Base-by-base conservation (phyloP, 805 yeast species). In the Scheffersomyces amazonensis region DNA sequence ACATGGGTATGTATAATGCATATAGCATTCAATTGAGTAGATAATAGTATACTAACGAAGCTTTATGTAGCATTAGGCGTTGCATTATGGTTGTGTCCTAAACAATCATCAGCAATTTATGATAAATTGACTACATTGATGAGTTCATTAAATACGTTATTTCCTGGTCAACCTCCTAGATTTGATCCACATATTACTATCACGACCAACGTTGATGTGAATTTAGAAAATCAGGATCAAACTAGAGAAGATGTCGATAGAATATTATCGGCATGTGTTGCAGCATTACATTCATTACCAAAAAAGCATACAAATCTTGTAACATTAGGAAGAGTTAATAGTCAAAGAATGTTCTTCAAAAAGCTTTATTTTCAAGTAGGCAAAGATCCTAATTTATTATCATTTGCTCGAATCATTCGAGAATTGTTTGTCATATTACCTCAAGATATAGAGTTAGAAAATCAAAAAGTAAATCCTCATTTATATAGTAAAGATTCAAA, bases 131-230 rank as follows among this genome's bases (percentile, higher is more conserved):
- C 66, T 11, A 75, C 83, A 15, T 64, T 83, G 25, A 81, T 82
- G 58, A 64, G 73, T n/a, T 80, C 88, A 8, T 58, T 86, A 24
- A 76, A 74, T 31, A 81, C 90, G 1, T 62, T 84, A n/a, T 83
- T 86, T 51, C 84, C 85, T 9, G 83, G 80, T 36, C 71, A 58
- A 39, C 80, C 88, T 1, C 83, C 84, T 2, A 56, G 52, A 21
- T 80, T 85, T 49, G 84, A 78, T 44, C 95, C 95, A 3, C 95
- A 86, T 54, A 70, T 87, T 24, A 87, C 95, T 1, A 69, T 86
- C 19, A 78, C 88, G 2, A 72, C 87, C n/a, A 73, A 77, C 40
- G 64, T 86, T 22, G 64, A 58, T 1, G 62, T 81, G 19, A 60
- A 67, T 40, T 44, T 63, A 42, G 58, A 55, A 7, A 60, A 64